Evolutionary conservation across 345 rosid genomes (phyloP).

Genomic region (Gossypioides kirkii): DNA sequence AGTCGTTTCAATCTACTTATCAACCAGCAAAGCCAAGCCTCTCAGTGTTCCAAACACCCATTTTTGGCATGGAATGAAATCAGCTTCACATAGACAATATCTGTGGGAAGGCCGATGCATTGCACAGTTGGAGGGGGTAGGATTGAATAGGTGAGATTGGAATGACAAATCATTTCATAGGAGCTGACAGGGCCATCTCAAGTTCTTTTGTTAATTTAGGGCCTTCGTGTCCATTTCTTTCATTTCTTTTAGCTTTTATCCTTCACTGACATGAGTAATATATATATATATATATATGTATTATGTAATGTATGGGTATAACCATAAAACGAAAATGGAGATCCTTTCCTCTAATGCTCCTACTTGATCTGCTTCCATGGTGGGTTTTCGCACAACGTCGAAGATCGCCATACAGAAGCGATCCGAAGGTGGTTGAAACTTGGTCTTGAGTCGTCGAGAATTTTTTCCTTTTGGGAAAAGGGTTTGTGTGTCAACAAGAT

Average conservation of each 20-base stretch:
- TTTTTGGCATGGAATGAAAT: slow-evolving; percentile 82
- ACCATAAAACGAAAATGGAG: slow-evolving; percentile 11
- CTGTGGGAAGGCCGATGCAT: neutral
- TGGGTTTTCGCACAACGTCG: too few relatives aligned
- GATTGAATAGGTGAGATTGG: slow-evolving; percentile 19
- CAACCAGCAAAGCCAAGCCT: slow-evolving; percentile 61
- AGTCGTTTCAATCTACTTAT: slow-evolving; percentile 38
- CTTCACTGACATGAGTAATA: slow-evolving; percentile 26
- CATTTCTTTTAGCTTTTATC: neutral
- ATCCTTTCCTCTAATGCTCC: slow-evolving; percentile 14
- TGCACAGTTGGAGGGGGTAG: slow-evolving; percentile 11
- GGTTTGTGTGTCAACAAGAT: too few relatives aligned
- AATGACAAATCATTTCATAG: slow-evolving; percentile 27
- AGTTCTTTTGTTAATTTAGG: slow-evolving; percentile 16
- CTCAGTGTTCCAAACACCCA: slow-evolving; percentile 74
- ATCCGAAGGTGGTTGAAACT: too few relatives aligned
- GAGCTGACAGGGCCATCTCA: slow-evolving; percentile 35
- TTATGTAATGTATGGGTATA: too few relatives aligned
- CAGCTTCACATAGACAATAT: neutral
- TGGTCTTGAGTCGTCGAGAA: too few relatives aligned
- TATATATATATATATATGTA: slow-evolving; percentile 13
- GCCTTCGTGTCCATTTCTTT: neutral
- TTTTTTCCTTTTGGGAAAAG: too few relatives aligned
- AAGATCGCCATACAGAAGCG: too few relatives aligned
- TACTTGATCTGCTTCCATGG: too few relatives aligned